A percentile compares a stretch with the other conserved stretches of the same genome.
phyloP scores from a whole-genome alignment of 805 yeast species.

The Wickerhamiella vanderwaltii region DNA sequence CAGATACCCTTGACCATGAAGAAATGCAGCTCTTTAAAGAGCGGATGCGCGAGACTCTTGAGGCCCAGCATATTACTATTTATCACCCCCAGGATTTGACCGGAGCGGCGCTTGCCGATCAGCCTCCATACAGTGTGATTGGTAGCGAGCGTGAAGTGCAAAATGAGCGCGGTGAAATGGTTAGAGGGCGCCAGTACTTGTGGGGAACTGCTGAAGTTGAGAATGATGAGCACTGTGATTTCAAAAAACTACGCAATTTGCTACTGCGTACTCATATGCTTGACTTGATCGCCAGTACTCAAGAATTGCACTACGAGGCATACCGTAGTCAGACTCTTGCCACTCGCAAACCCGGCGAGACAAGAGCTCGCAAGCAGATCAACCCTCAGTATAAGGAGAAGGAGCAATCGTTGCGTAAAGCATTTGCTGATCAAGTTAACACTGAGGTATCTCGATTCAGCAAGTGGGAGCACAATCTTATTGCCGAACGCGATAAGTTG shows the following conservation, averaged over 20 bases:
- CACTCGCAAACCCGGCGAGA: slow-evolving; percentile 35
- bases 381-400: slow-evolving; percentile 95
- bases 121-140: slow-evolving; percentile 60
- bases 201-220: slow-evolving; percentile 89
- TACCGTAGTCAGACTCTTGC: slow-evolving; percentile 50
- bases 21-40: slow-evolving; percentile 47
- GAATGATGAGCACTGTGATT: slow-evolving; percentile 67
- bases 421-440: slow-evolving; percentile 93
- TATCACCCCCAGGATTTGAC: slow-evolving; percentile 35
- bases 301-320: slow-evolving; percentile 53
- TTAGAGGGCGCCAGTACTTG: slow-evolving; percentile 62
- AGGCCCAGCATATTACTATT: slow-evolving; percentile 43
- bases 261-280: slow-evolving; percentile 60
- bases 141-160: slow-evolving; percentile 45
- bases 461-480: slow-evolving; percentile 97
- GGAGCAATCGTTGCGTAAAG: slow-evolving; percentile 84
- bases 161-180: slow-evolving; percentile 36
- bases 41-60: slow-evolving; percentile 39
- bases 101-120: slow-evolving; percentile 24
- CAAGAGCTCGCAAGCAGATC: slow-evolving; percentile 32
- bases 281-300: slow-evolving; percentile 67
- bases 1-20: slow-evolving; percentile 53
- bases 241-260: slow-evolving; percentile 47
- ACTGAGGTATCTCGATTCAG: slow-evolving; percentile 94
- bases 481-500: slow-evolving; percentile 85